Conservation (phyloP, 78 protist genomes). For the Parvularia atlantis region DNA sequence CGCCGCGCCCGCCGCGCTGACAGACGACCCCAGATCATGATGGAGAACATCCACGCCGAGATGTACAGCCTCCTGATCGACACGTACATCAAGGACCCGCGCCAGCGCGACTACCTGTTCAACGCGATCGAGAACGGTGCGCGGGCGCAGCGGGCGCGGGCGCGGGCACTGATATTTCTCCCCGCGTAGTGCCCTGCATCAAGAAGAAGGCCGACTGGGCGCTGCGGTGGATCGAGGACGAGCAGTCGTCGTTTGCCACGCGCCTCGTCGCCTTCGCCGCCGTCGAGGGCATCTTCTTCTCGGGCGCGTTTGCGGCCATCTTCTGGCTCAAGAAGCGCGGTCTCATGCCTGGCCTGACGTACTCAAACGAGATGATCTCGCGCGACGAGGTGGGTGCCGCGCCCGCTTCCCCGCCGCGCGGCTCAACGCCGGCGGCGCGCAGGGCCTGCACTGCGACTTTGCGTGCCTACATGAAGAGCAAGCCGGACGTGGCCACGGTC, state of each 20-base stretch:
- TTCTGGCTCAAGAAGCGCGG: conserved; percentile 98
- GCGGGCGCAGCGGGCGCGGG: too few relatives aligned
- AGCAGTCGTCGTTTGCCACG: conserved; percentile 62
- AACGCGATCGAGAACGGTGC: conserved; percentile 72
- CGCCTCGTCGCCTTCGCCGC: conserved; percentile 95
- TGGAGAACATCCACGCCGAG: conserved; percentile 90
- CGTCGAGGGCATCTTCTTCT: conserved; percentile 98
- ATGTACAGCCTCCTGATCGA: conserved; percentile 88
- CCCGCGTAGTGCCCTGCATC: conserved; percentile 78
- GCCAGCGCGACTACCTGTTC: conserved; percentile 66
- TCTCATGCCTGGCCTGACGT: conserved; percentile 92
- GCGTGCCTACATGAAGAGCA: background rate
- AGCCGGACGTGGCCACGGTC: conserved; percentile 24
- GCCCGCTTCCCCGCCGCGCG: too few relatives aligned
- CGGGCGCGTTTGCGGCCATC: conserved; percentile 90
- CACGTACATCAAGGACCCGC: conserved; percentile 72
- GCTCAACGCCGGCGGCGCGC: conserved; percentile 6
- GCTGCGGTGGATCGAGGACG: conserved; percentile 74
- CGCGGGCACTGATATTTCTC: too few relatives aligned
- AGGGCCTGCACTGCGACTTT: too few relatives aligned
- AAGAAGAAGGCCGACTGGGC: conserved; percentile 96
- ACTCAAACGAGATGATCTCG: conserved; percentile 90
- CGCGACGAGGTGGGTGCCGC: conserved; percentile 98
- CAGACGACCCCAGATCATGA: background rate
- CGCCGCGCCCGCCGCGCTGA: background rate